A percentile compares a stretch with the other conserved stretches of the same genome.
phyloP scores from a whole-genome alignment of 495 filamentous ascomycete genomes.

The Cercophora samala region DNA sequence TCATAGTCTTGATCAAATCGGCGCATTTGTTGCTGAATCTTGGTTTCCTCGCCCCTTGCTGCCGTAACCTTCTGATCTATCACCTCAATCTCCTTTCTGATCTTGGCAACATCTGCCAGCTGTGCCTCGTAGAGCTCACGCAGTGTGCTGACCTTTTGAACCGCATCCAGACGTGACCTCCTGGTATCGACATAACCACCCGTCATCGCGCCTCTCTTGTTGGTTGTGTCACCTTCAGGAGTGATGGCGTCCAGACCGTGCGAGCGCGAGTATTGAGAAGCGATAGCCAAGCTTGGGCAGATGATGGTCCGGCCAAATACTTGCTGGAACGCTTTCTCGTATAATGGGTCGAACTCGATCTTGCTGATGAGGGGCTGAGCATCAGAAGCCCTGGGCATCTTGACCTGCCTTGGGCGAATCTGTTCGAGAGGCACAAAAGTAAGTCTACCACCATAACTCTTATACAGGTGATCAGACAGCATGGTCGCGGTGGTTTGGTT shows the following conservation, averaged over 20 bases:
- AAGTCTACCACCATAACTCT: slow-evolving; percentile 76
- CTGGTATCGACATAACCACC: slow-evolving; percentile 87
- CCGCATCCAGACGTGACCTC: slow-evolving; percentile 77
- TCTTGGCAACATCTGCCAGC: slow-evolving; percentile 39
- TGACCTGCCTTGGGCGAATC: slow-evolving; percentile 61
- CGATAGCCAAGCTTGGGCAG: slow-evolving; percentile 82
- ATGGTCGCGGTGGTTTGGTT: slow-evolving; percentile 82
- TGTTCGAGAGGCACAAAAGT: slow-evolving; percentile 94
- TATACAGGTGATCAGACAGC: slow-evolving; percentile 74
- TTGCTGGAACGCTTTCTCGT: slow-evolving; percentile 82
- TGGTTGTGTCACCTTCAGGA: slow-evolving; percentile 85
- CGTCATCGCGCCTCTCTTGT: slow-evolving; percentile 90
- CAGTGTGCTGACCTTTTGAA: slow-evolving; percentile 70
- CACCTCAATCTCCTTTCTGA: slow-evolving; percentile 60
- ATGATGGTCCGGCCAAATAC: slow-evolving; percentile 96
- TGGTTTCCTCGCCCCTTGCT: slow-evolving; percentile 75
- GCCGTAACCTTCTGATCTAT: slow-evolving; percentile 84
- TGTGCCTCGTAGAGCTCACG: slow-evolving; percentile 70
- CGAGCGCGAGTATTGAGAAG: slow-evolving; percentile 82
- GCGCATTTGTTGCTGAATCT: slow-evolving; percentile 70
- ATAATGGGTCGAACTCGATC: slow-evolving; percentile 71
- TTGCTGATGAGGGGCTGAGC: slow-evolving; percentile 83
- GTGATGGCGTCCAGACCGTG: slow-evolving; percentile 92
- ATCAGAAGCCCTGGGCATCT: slow-evolving; percentile 81
- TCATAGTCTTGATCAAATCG: slow-evolving; percentile 82